These are phyloP conservation scores for Solanum piurae DNA, from an alignment of 257 asterid genomes.

Conservation along the genomic window DNA sequence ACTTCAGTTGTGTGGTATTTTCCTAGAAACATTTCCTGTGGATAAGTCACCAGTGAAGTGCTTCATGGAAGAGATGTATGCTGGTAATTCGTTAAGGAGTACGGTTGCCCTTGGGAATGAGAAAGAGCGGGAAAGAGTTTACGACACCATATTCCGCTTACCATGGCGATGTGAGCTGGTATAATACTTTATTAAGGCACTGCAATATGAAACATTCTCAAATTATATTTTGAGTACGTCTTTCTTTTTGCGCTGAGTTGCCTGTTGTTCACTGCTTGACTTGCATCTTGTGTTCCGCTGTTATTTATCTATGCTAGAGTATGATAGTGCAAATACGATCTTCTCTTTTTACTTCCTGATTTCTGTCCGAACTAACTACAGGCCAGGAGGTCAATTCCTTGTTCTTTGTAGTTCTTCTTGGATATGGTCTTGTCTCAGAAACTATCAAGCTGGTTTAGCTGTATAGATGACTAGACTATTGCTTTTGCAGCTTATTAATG, in stretches of 20 bases:
- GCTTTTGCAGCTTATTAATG: constrained; percentile 72
- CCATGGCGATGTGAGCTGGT: constrained; percentile 99
- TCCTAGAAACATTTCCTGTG: constrained; percentile 41
- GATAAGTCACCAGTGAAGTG: constrained; percentile 77
- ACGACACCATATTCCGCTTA: constrained; percentile 87
- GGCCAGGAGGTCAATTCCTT: neutral
- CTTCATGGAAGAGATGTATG: constrained; percentile 83
- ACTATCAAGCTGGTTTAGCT: neutral
- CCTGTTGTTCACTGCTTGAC: neutral
- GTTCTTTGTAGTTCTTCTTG: neutral
- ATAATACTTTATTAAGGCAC: constrained; percentile 9
- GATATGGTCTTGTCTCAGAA: neutral
- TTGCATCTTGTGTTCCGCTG: neutral
- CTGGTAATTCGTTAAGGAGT: constrained; percentile 81
- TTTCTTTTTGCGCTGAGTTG: neutral
- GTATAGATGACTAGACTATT: neutral
- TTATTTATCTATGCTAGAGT: neutral
- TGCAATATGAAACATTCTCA: neutral
- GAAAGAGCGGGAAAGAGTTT: constrained; percentile 86
- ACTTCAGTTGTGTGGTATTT: constrained; percentile 4
- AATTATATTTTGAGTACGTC: neutral
- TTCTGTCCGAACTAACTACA: neutral
- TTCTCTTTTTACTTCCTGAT: neutral
- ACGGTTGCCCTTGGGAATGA: constrained; percentile 75
- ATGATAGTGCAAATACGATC: neutral